Percentiles rank a stretch among this genome's conserved stretches.
Evolutionary conservation across 306 rosid genomes (phyloP).

Genomic region (Prunus mira): DNA sequence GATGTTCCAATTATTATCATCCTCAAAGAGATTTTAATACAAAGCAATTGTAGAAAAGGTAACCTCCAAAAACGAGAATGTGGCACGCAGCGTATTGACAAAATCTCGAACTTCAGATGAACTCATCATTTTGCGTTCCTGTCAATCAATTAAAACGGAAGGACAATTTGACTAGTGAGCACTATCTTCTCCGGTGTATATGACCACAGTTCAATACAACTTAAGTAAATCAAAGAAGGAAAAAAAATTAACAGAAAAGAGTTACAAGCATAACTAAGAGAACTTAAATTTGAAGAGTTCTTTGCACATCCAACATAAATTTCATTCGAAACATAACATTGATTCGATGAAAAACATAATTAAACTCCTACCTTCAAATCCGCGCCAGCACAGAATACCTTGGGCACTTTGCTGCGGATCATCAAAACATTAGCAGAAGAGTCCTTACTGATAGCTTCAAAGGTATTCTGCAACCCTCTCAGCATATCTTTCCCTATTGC

Average conservation of each 20-base stretch:
- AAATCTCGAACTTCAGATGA: slow-evolving; percentile 51
- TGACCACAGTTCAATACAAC: background rate
- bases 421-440: slow-evolving; percentile 56
- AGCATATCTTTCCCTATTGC: slow-evolving; percentile 82
- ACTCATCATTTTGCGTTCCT: slow-evolving; percentile 77
- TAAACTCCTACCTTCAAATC: slow-evolving; percentile 47
- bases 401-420: slow-evolving; percentile 70
- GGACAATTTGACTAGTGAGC: background rate
- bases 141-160: slow-evolving; percentile 33
- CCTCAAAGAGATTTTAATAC: slow-evolving; percentile 15
- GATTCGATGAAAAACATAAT: background rate
- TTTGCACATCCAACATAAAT: background rate
- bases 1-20: slow-evolving; percentile 8
- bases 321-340: background rate
- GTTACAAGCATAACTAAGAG: background rate
- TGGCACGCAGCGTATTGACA: slow-evolving; percentile 66
- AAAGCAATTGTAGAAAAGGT: slow-evolving; percentile 9
- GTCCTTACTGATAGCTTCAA: slow-evolving; percentile 55
- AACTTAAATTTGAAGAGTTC: background rate
- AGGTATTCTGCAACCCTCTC: slow-evolving; percentile 43
- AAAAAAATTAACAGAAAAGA: no score
- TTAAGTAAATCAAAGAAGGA: background rate
- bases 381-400: slow-evolving; percentile 70
- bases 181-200: background rate
- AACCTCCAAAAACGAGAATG: slow-evolving; percentile 77